Conservation (phyloP, 202 grass and related monocot genomes). For the Thinopyrum obtusiflorum region DNA sequence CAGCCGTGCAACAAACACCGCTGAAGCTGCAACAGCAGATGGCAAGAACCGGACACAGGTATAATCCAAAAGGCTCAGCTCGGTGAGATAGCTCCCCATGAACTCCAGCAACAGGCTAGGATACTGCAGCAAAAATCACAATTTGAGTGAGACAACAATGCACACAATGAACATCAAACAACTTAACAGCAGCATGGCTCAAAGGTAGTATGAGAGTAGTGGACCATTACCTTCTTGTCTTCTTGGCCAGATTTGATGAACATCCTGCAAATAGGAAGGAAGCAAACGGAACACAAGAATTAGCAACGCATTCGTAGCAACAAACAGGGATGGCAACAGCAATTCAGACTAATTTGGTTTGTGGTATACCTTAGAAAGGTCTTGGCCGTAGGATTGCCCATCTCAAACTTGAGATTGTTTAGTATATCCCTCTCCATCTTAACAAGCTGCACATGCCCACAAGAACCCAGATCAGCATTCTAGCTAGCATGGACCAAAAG, state of each 20-base stretch:
- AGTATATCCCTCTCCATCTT: constrained; percentile 76
- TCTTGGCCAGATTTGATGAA: constrained; percentile 50
- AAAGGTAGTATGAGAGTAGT: neutral
- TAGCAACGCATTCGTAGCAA: neutral
- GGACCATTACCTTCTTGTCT: constrained; percentile 47
- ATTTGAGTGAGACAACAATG: neutral
- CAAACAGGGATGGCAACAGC: neutral
- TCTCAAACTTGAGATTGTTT: constrained; percentile 64
- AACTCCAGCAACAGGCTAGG: constrained; percentile 48
- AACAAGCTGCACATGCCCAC: constrained; percentile 38
- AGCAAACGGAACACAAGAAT: neutral
- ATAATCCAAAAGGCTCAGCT: constrained; percentile 67
- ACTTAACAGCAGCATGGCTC: neutral
- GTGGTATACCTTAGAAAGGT: constrained; percentile 61
- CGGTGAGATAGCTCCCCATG: constrained; percentile 56
- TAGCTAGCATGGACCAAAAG: neutral
- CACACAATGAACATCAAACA: neutral
- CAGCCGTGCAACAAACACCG: constrained; percentile 60
- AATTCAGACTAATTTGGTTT: neutral
- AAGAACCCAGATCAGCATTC: constrained; percentile 1
- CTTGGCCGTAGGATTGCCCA: constrained; percentile 79
- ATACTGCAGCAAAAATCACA: constrained; percentile 39
- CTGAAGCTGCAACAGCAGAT: constrained; percentile 59
- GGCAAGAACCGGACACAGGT: constrained; percentile 56
- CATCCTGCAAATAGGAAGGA: constrained; percentile 35